Evolutionary conservation across 2,329 filamentous ascomycete genomes (phyloP), one percentile per base, ranked within the genome.

Genomic region (Leptographium galeiforme): DNA sequence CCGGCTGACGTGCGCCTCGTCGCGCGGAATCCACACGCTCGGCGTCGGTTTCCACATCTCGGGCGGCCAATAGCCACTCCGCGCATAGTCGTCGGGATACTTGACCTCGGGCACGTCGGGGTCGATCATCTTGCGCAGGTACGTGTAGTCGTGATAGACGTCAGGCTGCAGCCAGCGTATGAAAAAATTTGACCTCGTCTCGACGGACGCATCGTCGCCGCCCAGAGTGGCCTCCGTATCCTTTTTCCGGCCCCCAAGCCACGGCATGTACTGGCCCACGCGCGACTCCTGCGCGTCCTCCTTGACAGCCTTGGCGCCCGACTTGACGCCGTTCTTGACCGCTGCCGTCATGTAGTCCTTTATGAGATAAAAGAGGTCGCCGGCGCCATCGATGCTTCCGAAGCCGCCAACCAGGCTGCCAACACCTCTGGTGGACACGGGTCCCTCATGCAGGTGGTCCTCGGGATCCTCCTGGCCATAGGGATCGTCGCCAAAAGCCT

Each of bases 21-120:
- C 87, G 52, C 77, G 75, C 1, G 87, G 87, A 33, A 93, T 81
- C 87, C 87, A 93, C 34, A 93, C 72, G 8, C 82, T 70, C 4
- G 84, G 84, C 0, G 78, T 69, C 43, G 75, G 69, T 50, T 75
- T 71, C 45, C 70, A 78, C 63, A 88, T 79, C 10, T 84, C 77
- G 0, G 87, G 85, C 58, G 88, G 82, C 67, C 75, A 80, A 68
- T 89, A 93, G 0, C 86, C 87, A 45, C 79, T 72, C 18, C 70
- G 66, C 58, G 78, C 79, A 8, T 74, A 69, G 48, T 78, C 58
- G 6, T 51, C 44, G 1, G 62, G 62, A 8, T 62, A 57, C 36
- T 57, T 54, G 2, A 52, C 32, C 11, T 48, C 52, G 6, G 36
- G 25, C 7, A 36, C 12, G 44, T 57, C 55, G 1, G 30, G n/a